phyloP scores from a whole-genome alignment of 108 stramenopile genomes.

The Nitzschia sp. region DNA sequence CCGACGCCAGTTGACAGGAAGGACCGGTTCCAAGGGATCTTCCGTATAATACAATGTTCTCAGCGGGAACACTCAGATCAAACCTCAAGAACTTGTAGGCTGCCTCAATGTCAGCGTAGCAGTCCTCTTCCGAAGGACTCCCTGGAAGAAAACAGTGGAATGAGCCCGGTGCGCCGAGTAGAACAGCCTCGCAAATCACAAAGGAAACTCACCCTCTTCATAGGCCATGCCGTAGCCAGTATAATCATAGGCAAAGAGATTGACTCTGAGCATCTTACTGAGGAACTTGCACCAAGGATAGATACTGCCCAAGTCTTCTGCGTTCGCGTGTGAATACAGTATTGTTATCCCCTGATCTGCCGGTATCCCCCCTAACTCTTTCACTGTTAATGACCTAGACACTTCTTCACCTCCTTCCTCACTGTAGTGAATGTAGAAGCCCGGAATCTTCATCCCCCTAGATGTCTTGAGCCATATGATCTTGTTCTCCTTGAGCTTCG shows the following conservation, averaged over 20 bases:
- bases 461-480: slow-evolving; percentile 84
- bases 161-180: neutral
- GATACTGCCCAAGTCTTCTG: slow-evolving; percentile 91
- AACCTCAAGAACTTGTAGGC: slow-evolving; percentile 85
- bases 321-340: slow-evolving; percentile 91
- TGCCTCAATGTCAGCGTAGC: slow-evolving; percentile 92
- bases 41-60: slow-evolving; percentile 91
- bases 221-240: slow-evolving; percentile 91
- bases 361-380: slow-evolving; percentile 37
- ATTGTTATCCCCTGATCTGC: slow-evolving; percentile 70
- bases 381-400: slow-evolving; percentile 45
- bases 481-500: slow-evolving; percentile 88
- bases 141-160: slow-evolving; percentile 21
- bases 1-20: slow-evolving; percentile 89
- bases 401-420: slow-evolving; percentile 42
- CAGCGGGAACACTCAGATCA: slow-evolving; percentile 70
- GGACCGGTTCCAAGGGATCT: slow-evolving; percentile 93
- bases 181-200: neutral
- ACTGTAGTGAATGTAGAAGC: slow-evolving; percentile 77
- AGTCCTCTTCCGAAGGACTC: slow-evolving; percentile 83
- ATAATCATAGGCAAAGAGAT: slow-evolving; percentile 98
- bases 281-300: slow-evolving; percentile 91
- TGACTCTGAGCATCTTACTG: slow-evolving; percentile 88
- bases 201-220: slow-evolving; percentile 61
- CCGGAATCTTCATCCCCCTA: slow-evolving; percentile 72